phyloP scores from a whole-genome alignment of 805 yeast genomes.

The Kazachstania viticola region DNA sequence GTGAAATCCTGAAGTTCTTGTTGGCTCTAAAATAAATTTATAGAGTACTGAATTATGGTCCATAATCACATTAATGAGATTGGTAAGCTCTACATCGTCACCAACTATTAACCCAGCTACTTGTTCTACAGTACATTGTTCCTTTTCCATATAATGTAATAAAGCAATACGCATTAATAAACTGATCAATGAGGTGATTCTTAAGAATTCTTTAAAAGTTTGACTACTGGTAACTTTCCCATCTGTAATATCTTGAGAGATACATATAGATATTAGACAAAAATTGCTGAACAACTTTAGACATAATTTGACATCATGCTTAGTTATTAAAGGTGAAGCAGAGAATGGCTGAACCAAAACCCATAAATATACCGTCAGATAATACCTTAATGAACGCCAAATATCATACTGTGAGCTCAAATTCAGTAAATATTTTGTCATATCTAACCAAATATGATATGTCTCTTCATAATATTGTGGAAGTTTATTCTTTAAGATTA shows the following conservation, averaged over 20 bases:
- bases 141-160: background rate
- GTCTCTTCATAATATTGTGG: constrained; percentile 2
- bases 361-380: constrained; percentile 6
- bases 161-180: background rate
- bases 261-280: background rate
- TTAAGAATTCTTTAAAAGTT: constrained; percentile 4
- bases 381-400: constrained; percentile 7
- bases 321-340: constrained; percentile 2
- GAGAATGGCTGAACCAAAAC: constrained; percentile 6
- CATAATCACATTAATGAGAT: constrained; percentile 8
- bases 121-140: background rate
- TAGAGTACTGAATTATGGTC: constrained; percentile 18
- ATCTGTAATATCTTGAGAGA: background rate
- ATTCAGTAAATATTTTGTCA: constrained; percentile 6
- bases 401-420: constrained; percentile 11
- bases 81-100: constrained; percentile 38
- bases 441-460: constrained; percentile 7
- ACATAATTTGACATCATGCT: constrained; percentile 5
- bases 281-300: background rate
- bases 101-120: background rate
- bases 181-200: no score
- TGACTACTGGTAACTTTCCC: background rate
- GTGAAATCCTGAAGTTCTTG: constrained; percentile 18
- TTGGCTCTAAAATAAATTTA: constrained; percentile 12
- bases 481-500: no score